Base-by-base conservation (phyloP, 305 asterid genomes). In the Fraxinus velutina region DNA sequence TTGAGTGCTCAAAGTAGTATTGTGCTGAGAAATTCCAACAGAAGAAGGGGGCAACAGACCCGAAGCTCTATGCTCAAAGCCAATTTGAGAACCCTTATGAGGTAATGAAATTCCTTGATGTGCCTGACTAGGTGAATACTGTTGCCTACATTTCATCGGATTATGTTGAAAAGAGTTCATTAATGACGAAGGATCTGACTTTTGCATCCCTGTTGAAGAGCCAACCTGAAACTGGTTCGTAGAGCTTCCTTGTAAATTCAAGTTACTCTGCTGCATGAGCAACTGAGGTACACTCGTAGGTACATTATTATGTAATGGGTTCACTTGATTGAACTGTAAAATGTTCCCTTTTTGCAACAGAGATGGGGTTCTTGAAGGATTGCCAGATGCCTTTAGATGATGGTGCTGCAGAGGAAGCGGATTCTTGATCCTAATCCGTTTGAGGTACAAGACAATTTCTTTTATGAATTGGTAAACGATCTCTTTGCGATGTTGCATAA, bases 301-400 rank as follows among this genome's bases (percentile, higher is more conserved):
- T 27, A 83, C 12, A 62, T 80, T 78, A 64, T 77, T 77, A 19
- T 44, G 42, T 78, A 52, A 32, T 36, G 52, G 78, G 32, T 66
- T 71, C 10, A 27, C 22, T 30, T 36, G 47, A 75, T 64, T 81
- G 44, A 80, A 76, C 81, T 82, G 90, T 19, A 60, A 57, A 66
- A 29, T 60, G 73, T 62, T 80, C 36, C 73, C 86, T 73, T 79
- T 84, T 77, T 84, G 92, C 83, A 73, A 89, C 79, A 70, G 52
- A 76, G 77, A 85, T 66, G 86, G 68, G 62, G 81, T 72, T 78
- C 78, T 80, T 8, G 77, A 71, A 44, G 77, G 86, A 68, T 30
- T 73, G n/a, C 44, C 36, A 37, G 86, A 80, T 72, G 80, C 44
- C 82, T 85, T 83, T 10, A 73, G 86, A 72, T 32, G 90, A 73